Evolutionary conservation across 225 moss, liverwort and hornwort species (phyloP).

Genomic region (Asterella californica): DNA sequence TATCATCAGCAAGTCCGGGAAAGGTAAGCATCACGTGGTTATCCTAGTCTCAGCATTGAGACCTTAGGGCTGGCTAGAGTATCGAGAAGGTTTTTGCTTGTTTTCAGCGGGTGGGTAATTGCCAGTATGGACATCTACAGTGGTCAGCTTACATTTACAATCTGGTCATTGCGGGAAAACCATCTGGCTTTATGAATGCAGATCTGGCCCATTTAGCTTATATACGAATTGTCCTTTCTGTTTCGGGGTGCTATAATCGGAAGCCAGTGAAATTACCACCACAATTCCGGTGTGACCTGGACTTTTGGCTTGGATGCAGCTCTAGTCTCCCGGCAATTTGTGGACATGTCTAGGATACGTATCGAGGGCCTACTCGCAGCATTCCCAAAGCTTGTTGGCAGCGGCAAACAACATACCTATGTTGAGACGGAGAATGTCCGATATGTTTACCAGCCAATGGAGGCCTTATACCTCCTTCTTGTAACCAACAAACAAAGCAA

Average conservation of each 20-base stretch:
- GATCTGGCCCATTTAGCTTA: slow-evolving; percentile 4
- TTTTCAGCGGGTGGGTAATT: too few species aligned
- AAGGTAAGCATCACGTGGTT: slow-evolving; percentile 46
- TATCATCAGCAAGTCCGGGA: slow-evolving; percentile 98
- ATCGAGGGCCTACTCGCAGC: slow-evolving; percentile 95
- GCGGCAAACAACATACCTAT: slow-evolving; percentile 93
- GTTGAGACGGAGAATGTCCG: slow-evolving; percentile 97
- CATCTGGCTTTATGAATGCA: background rate
- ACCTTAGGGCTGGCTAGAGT: slow-evolving; percentile 41
- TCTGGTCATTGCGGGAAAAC: background rate
- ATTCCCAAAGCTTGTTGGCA: slow-evolving; percentile 94
- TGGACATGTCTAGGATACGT: slow-evolving; percentile 97
- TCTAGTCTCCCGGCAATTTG: slow-evolving; percentile 94
- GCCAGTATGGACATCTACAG: background rate
- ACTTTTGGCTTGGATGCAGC: slow-evolving; percentile 54
- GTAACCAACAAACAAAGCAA: slow-evolving; percentile 99
- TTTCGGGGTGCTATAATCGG: background rate
- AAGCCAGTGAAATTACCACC: background rate
- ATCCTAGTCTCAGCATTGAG: background rate
- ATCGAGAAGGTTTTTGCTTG: background rate
- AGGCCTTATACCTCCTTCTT: slow-evolving; percentile 88
- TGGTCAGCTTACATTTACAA: background rate
- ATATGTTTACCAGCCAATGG: slow-evolving; percentile 98
- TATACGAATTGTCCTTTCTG: background rate
- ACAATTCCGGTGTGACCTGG: background rate